A percentile compares a stretch with the other conserved stretches of the same genome.
phyloP scores from a whole-genome alignment of 202 grass and related monocot species.

The Setaria italica region DNA sequence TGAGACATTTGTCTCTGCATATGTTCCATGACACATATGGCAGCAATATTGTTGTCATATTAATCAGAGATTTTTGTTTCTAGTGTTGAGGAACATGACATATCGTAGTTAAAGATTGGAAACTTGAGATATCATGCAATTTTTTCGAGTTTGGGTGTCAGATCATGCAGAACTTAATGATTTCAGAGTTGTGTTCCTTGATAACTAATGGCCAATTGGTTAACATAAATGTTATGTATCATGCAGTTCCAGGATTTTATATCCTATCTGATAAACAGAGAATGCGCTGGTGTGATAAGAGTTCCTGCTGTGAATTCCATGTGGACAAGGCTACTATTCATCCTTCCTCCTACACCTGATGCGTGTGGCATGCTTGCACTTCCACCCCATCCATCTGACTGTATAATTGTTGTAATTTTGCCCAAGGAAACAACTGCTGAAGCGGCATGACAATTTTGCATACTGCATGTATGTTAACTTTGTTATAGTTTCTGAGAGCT shows the following conservation, averaged over 20 bases:
- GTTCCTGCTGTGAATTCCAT: slow-evolving; percentile 71
- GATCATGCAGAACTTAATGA: background rate
- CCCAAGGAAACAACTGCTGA: slow-evolving; percentile 76
- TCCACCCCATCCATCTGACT: slow-evolving; percentile 61
- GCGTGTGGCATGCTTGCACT: slow-evolving; percentile 65
- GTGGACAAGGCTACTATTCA: slow-evolving; percentile 89
- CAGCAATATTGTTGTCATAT: background rate
- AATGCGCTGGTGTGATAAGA: slow-evolving; percentile 93
- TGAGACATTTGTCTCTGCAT: slow-evolving; percentile 5
- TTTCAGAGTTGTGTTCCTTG: slow-evolving; percentile 3
- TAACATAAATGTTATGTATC: slow-evolving; percentile 25
- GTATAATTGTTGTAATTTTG: slow-evolving; percentile 73
- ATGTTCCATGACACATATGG: background rate
- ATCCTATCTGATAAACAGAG: slow-evolving; percentile 87
- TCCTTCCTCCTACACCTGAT: slow-evolving; percentile 71
- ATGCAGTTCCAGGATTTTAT: slow-evolving; percentile 91
- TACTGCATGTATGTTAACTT: slow-evolving; percentile 3
- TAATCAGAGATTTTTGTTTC: background rate
- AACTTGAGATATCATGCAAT: background rate
- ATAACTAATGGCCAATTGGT: slow-evolving; percentile 1
- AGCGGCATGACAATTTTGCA: slow-evolving; percentile 38
- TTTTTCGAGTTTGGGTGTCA: background rate
- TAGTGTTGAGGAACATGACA: background rate
- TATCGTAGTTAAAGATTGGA: background rate
- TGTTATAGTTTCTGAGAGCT: background rate